A percentile compares a stretch with the other conserved stretches of the same genome.
These are phyloP conservation scores for Gossypium laxum DNA, from an alignment of 441 rosid species.

Conservation along the genomic window DNA sequence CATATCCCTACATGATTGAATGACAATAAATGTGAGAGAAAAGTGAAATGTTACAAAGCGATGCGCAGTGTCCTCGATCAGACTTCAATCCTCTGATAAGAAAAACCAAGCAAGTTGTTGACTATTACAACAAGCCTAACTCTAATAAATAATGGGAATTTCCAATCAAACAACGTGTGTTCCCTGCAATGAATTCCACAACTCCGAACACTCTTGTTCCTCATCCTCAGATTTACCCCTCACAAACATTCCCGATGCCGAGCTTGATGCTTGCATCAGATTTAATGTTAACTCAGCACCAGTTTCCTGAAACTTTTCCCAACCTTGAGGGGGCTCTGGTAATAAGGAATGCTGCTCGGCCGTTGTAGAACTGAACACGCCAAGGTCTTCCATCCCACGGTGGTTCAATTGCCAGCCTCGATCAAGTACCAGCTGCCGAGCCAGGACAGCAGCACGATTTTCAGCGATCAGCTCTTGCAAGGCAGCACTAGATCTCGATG, in stretches of 20 bases:
- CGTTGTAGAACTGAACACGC: neutral
- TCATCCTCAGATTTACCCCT: conserved; percentile 26
- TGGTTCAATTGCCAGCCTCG: conserved; percentile 17
- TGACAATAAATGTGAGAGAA: neutral
- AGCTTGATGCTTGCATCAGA: conserved; percentile 36
- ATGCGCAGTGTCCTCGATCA: neutral
- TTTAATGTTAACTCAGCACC: conserved; percentile 34
- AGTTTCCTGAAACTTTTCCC: conserved; percentile 22
- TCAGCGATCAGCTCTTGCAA: conserved; percentile 41
- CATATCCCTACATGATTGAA: neutral
- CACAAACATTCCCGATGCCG: conserved; percentile 24
- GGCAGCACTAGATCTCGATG: conserved; percentile 42
- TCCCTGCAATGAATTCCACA: conserved; percentile 30
- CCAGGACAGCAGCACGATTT: conserved; percentile 32
- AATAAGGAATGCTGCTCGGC: conserved; percentile 10
- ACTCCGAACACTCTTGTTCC: conserved; percentile 27
- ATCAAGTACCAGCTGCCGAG: conserved; percentile 28
- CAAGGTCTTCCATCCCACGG: conserved; percentile 6
- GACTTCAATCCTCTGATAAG: too few relatives aligned
- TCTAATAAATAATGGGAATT: neutral
- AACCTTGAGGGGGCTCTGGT: conserved; percentile 16
- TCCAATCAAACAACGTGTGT: conserved; percentile 16
- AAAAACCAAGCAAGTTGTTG: neutral
- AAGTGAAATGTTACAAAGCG: neutral
- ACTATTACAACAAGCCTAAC: neutral